These are phyloP conservation scores for Neophaeococcomyces aloes DNA, from an alignment of 2,329 filamentous ascomycete species.

Conservation along the genomic window DNA sequence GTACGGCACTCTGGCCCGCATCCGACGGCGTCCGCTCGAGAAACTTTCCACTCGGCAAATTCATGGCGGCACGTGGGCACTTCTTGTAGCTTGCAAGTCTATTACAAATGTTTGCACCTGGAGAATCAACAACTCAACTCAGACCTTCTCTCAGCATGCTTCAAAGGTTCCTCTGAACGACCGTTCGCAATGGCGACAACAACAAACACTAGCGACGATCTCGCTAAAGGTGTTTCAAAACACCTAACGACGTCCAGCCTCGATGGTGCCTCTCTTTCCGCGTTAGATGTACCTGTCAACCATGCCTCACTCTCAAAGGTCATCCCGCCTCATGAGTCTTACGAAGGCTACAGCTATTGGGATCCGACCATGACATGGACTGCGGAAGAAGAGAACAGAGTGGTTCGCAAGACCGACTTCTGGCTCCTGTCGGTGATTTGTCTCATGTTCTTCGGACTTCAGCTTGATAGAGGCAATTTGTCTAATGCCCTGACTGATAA, in stretches of 20 bases:
- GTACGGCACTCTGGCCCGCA: too few relatives aligned
- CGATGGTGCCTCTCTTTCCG: not conserved
- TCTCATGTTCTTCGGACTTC: constrained; percentile 48
- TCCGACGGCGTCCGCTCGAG: too few relatives aligned
- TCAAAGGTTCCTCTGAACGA: not conserved
- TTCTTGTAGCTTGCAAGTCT: too few relatives aligned
- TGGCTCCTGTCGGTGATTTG: constrained; percentile 28
- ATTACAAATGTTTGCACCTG: too few relatives aligned
- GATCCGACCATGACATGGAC: constrained; percentile 26
- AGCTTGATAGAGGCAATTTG: constrained; percentile 46
- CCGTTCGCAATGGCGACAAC: not conserved
- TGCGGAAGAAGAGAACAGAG: constrained; percentile 19
- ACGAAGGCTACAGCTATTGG: constrained; percentile 37
- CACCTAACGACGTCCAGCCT: not conserved
- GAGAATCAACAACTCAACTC: not conserved
- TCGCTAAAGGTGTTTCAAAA: not conserved
- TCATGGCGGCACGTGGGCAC: too few relatives aligned
- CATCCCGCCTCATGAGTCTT: constrained; percentile 11
- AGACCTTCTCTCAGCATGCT: not conserved
- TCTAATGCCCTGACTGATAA: constrained; percentile 44
- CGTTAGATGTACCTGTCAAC: not conserved
- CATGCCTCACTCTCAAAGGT: not conserved
- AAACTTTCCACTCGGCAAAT: too few relatives aligned
- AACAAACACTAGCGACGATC: not conserved
- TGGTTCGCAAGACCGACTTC: constrained; percentile 23